Evolutionary conservation across 768 basidiomycete genomes (phyloP).

Genomic region (Pleurotus cornucopiae): DNA sequence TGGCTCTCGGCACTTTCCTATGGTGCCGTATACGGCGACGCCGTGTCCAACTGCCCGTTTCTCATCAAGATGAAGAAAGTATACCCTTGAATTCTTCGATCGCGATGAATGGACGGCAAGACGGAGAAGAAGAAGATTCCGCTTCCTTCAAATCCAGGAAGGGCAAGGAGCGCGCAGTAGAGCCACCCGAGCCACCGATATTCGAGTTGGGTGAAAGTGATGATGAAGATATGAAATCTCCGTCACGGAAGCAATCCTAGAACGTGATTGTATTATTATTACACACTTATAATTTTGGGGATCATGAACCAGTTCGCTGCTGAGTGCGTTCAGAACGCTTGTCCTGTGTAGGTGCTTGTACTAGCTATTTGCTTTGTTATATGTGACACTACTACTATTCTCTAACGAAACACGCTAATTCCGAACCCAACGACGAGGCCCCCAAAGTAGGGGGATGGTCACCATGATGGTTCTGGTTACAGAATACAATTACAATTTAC

Average conservation of each 20-base stretch:
- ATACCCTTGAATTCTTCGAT: conserved; percentile 55
- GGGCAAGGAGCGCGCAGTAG: conserved; percentile 43
- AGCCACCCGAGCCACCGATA: conserved; percentile 34
- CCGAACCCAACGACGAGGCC: no score
- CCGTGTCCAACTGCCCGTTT: conserved; percentile 35
- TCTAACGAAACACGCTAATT: no score
- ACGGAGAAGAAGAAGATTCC: conserved; percentile 38
- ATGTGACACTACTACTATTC: no score
- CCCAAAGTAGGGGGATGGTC: background rate
- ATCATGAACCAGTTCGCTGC: background rate
- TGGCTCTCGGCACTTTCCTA: conserved; percentile 67
- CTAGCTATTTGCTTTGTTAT: background rate
- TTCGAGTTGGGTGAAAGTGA: conserved; percentile 60
- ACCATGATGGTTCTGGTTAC: background rate
- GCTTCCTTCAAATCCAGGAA: conserved; percentile 29
- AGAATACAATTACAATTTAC: no score
- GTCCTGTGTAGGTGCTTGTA: background rate
- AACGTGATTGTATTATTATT: conserved; percentile 1
- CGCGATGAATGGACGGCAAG: conserved; percentile 34
- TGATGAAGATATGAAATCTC: conserved; percentile 29
- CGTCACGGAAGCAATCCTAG: conserved; percentile 3
- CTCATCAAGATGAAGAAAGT: conserved; percentile 42
- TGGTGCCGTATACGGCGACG: conserved; percentile 68
- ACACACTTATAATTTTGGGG: background rate
- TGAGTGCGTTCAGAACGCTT: background rate